Percentiles rank a stretch among this genome's conserved stretches.
Conservation (phyloP, 257 asterid species). For the Apocynum venetum region DNA sequence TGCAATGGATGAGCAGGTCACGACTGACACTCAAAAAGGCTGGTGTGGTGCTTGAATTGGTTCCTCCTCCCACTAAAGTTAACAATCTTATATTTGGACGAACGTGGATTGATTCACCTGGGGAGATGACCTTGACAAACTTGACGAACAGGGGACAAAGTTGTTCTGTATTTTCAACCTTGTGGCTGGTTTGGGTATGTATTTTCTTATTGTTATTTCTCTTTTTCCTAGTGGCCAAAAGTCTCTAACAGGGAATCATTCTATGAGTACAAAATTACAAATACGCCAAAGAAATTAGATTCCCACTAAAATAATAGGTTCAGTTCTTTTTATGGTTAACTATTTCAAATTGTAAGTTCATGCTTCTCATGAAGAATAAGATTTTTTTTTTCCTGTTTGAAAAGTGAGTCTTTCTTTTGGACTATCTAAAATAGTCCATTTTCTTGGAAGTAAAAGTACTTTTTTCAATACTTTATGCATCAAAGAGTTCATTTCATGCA, state of each 20-base stretch:
- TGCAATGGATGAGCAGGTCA: constrained; percentile 44
- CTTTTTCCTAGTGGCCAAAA: constrained; percentile 19
- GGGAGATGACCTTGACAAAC: constrained; percentile 84
- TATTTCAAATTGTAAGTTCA: too few species aligned
- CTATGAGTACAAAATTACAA: not conserved
- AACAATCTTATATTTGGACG: constrained; percentile 87
- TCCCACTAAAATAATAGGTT: not conserved
- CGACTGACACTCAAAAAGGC: constrained; percentile 70
- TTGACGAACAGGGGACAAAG: constrained; percentile 91
- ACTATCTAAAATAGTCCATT: not conserved
- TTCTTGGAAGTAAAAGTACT: not conserved
- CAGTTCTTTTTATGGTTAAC: too few species aligned
- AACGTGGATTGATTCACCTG: constrained; percentile 90
- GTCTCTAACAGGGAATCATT: not conserved
- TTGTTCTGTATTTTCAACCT: constrained; percentile 86
- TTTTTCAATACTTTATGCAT: not conserved
- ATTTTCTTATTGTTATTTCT: constrained; percentile 4
- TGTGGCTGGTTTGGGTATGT: constrained; percentile 98
- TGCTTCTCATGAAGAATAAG: not conserved
- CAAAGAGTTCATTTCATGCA: not conserved
- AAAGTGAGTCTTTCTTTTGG: not conserved
- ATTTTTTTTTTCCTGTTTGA: not conserved
- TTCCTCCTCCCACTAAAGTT: constrained; percentile 91
- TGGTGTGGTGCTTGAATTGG: constrained; percentile 73
- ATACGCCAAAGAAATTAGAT: not conserved